phyloP scores from a whole-genome alignment of 2,329 filamentous ascomycete species.

The Colletotrichum liriopes region DNA sequence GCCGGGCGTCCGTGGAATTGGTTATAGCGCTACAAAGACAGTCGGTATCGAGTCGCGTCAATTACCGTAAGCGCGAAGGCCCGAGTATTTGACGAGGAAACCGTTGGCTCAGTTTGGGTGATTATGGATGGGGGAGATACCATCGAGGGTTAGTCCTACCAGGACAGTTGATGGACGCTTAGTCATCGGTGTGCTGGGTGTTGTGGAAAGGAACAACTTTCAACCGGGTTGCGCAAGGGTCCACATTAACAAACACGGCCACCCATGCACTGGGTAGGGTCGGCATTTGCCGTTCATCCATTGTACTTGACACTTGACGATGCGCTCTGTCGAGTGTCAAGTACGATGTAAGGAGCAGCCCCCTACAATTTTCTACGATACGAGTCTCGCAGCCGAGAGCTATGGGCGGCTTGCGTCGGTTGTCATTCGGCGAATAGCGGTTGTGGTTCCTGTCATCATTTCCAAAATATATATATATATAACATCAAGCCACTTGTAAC shows the following conservation, averaged over 20 bases:
- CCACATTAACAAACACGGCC: neutral
- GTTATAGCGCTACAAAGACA: neutral
- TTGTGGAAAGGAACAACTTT: too few relatives aligned
- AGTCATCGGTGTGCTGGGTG: neutral
- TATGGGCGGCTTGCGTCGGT: neutral
- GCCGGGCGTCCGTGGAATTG: conserved; percentile 4
- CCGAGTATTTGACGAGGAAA: conserved; percentile 3
- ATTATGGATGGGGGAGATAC: neutral
- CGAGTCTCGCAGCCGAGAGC: neutral
- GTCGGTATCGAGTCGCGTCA: conserved; percentile 18
- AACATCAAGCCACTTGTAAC: neutral
- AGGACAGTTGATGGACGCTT: neutral
- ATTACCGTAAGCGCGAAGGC: conserved; percentile 25
- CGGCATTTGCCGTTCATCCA: neutral
- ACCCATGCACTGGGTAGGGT: neutral
- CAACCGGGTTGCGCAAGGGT: too few relatives aligned
- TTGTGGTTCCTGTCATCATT: neutral
- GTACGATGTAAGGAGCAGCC: neutral
- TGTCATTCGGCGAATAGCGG: neutral
- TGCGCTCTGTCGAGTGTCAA: neutral
- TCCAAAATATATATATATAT: too few relatives aligned
- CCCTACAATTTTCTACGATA: neutral
- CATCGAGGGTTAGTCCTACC: neutral
- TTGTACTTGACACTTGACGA: neutral
- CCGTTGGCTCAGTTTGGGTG: neutral